Evolutionary conservation across 2,329 filamentous ascomycete genomes (phyloP).

Genomic region (Madurella mycetomatis): DNA sequence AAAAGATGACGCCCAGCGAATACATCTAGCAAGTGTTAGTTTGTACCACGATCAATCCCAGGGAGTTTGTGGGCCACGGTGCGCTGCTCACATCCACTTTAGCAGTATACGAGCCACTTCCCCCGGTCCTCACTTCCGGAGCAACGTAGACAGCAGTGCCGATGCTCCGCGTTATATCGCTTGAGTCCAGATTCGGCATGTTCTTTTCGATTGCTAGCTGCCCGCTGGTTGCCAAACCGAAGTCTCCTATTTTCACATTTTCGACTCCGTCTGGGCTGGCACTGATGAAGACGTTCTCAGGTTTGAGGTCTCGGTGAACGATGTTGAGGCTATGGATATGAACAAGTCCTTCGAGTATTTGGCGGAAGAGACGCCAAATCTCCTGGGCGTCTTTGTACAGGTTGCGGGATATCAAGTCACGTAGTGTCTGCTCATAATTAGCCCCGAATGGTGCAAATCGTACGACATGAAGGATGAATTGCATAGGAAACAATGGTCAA

Average conservation of each 20-base stretch:
- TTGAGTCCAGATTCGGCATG: conserved; percentile 41
- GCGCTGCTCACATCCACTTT: conserved; percentile 73
- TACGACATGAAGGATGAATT: background rate
- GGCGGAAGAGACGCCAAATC: conserved; percentile 85
- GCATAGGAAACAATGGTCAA: background rate
- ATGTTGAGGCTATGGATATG: conserved; percentile 90
- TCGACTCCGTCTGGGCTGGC: conserved; percentile 66
- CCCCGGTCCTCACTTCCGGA: conserved; percentile 77
- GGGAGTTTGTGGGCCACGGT: background rate
- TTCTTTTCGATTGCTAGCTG: conserved; percentile 63
- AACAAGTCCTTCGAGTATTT: conserved; percentile 81
- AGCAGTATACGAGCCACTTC: conserved; percentile 74
- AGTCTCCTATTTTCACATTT: conserved; percentile 94
- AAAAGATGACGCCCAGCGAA: conserved; percentile 94
- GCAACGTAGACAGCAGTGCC: conserved; percentile 88
- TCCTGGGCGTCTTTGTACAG: conserved; percentile 71
- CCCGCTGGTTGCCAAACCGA: conserved; percentile 87
- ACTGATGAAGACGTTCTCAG: conserved; percentile 91
- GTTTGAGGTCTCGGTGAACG: conserved; percentile 93
- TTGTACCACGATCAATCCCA: background rate
- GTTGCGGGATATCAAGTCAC: conserved; percentile 76
- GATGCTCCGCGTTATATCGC: conserved; percentile 66
- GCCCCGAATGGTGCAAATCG: background rate
- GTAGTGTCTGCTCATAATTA: conserved; percentile 58
- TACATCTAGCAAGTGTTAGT: conserved; percentile 65